Evolutionary conservation across 1,284 basidiomycete genomes (phyloP), one percentile per base, ranked within the genome.

Genomic region (Fomitiporia mediterranea): DNA sequence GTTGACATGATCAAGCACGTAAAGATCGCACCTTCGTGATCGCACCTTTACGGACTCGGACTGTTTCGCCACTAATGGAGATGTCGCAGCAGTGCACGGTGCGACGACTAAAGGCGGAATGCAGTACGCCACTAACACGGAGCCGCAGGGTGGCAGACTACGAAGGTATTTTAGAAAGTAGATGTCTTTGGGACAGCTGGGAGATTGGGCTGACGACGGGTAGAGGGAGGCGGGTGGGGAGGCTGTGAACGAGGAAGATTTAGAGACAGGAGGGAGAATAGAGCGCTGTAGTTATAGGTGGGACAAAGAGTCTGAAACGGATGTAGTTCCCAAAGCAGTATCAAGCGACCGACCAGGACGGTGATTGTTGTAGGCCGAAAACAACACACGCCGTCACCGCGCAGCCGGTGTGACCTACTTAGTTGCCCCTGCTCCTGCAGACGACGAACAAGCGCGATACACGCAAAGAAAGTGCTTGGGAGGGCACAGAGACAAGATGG

Each of bases 321-420:
- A 40, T 43, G 38, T 27, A 53, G 39, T 43, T 43, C 39, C 51
- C 39, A 34, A 53, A 43, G 40, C 34, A 32, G 51, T 32, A 42
- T 40, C 27, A 52, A 30, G 35, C n/a, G 21, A 9, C 11, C 32
- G 38, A 52, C 38, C 27, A 42, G 25, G 23, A 42, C 51, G 51
- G 51, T 34, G 51, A 53, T 53, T 53, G 51, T 53, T 53, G 39
- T 53, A 34, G 51, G 39, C 39, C 51, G 51, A 34, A 42, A 53
- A 53, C 51, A 53, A 53, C 42, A 42, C 28, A 43, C 49, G 37
- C 39, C 28, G 27, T 53, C 44, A 13, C 51, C 39, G 30, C 39
- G 28, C 27, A 34, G 8, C n/a, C n/a, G 6, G n/a, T 34, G 40
- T 37, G 51, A 53, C 32, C 21, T 35, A 40, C 34, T 19, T 19